Evolutionary conservation across 2,329 filamentous ascomycete species (phyloP), one percentile per base, ranked within the genome.

Genomic region (Colletotrichum caudatum): DNA sequence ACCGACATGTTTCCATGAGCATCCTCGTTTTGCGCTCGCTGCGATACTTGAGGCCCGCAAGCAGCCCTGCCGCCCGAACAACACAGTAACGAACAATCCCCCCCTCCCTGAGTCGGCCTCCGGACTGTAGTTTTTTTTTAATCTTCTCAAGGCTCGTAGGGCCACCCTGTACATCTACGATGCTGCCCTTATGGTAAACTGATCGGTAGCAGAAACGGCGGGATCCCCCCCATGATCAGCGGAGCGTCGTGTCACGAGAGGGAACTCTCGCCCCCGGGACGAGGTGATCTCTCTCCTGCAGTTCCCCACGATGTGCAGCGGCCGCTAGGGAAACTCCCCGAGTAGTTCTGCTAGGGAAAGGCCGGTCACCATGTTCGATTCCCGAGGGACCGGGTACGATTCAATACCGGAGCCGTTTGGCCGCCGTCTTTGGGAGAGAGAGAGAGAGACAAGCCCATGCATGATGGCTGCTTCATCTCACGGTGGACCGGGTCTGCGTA

Each of bases 191-290:
- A 14, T 29, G 5, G 41, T 16, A 20, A 18, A 33, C n/a, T 20
- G n/a, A 56, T n/a, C n/a, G 39, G 63, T 12, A 66, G 64, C 46
- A 16, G 35, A 48, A 20, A 48, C 44, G 54, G 33, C 37, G 4
- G 26, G 46, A 70, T 46, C 54, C 46, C 54, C 46, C 60, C 41
- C 37, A 20, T 56, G 67, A 70, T 71, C 64, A 63, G 64, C 64
- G 29, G 58, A 37, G 59, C 20, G 50, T 33, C 54, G 51, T 58
- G 51, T 68, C 64, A 51, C 37, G 16, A 62, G 44, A 68, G 58
- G 26, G 44, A 26, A 26, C 37, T 53, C 48, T 23, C 35, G 11
- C 58, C n/a, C n/a, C 39, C 23, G 50, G 26, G n/a, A 18, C 29
- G 59, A 69, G 20, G 41, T 53, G 23, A 12, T 23, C 46, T n/a